Evolutionary conservation across 2,329 filamentous ascomycete species (phyloP), one percentile per base, ranked within the genome.

Genomic region (Xylaria hypoxylon): DNA sequence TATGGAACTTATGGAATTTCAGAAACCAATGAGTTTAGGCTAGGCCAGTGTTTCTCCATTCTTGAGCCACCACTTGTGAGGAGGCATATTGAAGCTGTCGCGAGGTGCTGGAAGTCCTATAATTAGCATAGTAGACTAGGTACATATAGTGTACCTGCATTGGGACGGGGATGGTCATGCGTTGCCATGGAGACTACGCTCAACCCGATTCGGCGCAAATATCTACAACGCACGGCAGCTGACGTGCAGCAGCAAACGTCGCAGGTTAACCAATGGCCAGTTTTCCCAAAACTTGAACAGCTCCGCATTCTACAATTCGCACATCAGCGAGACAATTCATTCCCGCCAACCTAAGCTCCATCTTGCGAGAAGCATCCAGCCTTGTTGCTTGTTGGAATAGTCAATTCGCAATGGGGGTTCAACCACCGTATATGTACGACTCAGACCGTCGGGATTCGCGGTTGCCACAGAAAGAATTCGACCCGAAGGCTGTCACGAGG

Each of bases 401-500:
- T 60, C 59, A 24, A 50, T 66, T 65, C 63, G 70, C 64, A 71
- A 76, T 77, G 76, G 74, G 72, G 35, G 59, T 35, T 48, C 71
- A 76, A 31, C 74, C 73, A 68, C 76, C 76, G 11, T 78, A 73
- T 57, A 63, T 77, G 66, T 78, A 78, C 66, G 74, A 77, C 50
- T 50, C 69, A 45, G 71, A 69, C 50, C 68, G 65, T 17, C 71
- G 72, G 47, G 75, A 77, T 64, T 71, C 71, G 11, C 52, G 64
- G 38, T 71, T 65, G 10, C 76, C 76, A 22, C 67, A 74, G 57
- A 77, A 75, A 48, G 70, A 70, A 17, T 78, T 72, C 79, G 94
- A 97, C 74, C 94, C 95, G 55, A 96, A 94, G 79, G 91, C 92
- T 66, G 86, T 94, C 55, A 94, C 93, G 24, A 87, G 93, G 76